Evolutionary conservation across 192 early-diverging fungal species (phyloP).

Genomic region (Allomyces macrogynus): DNA sequence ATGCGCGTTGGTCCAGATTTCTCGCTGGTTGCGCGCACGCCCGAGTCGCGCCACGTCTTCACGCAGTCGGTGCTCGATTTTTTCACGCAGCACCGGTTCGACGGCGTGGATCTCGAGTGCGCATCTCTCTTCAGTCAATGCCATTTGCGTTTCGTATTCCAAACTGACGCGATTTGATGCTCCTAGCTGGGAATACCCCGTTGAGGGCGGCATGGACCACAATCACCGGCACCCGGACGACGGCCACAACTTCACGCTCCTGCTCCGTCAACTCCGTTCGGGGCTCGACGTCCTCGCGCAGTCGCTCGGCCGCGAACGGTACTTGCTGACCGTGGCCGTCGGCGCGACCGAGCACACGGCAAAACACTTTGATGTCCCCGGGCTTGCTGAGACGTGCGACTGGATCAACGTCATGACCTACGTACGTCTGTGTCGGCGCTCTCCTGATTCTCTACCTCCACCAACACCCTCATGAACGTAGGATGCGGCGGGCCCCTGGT

Average conservation of each 20-base stretch:
- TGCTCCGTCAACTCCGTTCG: conserved; percentile 51
- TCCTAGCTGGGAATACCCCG: conserved; percentile 45
- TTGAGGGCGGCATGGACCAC: conserved; percentile 35
- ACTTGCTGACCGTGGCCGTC: too few relatives aligned
- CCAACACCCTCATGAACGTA: too few relatives aligned
- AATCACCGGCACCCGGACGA: conserved; percentile 45
- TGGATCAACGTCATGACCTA: conserved; percentile 87
- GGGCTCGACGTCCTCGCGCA: conserved; percentile 36
- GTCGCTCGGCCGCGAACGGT: conserved; percentile 4
- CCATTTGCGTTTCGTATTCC: too few relatives aligned
- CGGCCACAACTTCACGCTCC: conserved; percentile 49
- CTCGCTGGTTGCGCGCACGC: background rate
- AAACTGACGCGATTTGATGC: too few relatives aligned
- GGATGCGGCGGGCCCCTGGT: conserved; percentile 45
- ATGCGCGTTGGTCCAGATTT: background rate
- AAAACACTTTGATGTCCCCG: background rate
- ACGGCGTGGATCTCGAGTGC: background rate
- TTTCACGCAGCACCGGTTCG: background rate
- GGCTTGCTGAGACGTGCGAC: conserved; percentile 12
- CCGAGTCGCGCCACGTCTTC: background rate
- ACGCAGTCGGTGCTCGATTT: background rate
- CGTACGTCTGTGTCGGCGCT: conserved; percentile 5
- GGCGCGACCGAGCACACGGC: background rate
- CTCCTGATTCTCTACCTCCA: too few relatives aligned
- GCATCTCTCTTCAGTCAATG: too few relatives aligned